Percentiles rank a stretch among this genome's conserved stretches.
Conservation (phyloP, 345 rosid species). For the Corymbia maculata region DNA sequence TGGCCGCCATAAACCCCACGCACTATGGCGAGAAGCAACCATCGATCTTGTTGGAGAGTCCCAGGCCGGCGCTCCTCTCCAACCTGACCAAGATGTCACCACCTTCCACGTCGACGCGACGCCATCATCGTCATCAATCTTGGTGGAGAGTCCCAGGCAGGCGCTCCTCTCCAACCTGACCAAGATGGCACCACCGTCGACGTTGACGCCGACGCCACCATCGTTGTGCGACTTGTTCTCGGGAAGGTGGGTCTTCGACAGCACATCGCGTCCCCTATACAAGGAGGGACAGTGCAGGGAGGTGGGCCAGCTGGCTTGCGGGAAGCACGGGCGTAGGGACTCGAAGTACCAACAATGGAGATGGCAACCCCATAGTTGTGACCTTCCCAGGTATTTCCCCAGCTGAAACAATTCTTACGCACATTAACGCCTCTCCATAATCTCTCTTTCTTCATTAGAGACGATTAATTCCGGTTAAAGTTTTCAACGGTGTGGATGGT, state of each 20-base stretch:
- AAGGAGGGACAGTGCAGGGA: slow-evolving; percentile 65
- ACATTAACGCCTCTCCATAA: background rate
- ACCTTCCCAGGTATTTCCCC: slow-evolving; percentile 56
- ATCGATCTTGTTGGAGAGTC: too few relatives aligned
- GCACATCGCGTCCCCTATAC: slow-evolving; percentile 58
- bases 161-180: too few relatives aligned
- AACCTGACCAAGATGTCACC: too few relatives aligned
- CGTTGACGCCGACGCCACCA: background rate
- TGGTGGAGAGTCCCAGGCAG: background rate
- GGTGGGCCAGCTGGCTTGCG: slow-evolving; percentile 68
- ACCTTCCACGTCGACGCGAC: too few relatives aligned
- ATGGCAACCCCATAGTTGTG: slow-evolving; percentile 85
- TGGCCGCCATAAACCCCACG: slow-evolving; percentile 29
- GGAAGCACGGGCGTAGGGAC: slow-evolving; percentile 77
- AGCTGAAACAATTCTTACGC: background rate
- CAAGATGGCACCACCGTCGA: too few relatives aligned
- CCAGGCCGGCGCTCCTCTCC: too few relatives aligned
- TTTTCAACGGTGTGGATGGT: background rate
- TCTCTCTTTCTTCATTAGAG: background rate
- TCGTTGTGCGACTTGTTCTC: slow-evolving; percentile 51
- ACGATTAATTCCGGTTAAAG: background rate
- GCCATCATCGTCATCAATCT: background rate
- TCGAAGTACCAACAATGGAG: slow-evolving; percentile 62
- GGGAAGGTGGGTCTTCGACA: slow-evolving; percentile 77
- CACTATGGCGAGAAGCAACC: slow-evolving; percentile 1